A percentile compares a stretch with the other conserved stretches of the same genome.
Evolutionary conservation across 208 protist species (phyloP).

Genomic region (Angomonas ambiguus): DNA sequence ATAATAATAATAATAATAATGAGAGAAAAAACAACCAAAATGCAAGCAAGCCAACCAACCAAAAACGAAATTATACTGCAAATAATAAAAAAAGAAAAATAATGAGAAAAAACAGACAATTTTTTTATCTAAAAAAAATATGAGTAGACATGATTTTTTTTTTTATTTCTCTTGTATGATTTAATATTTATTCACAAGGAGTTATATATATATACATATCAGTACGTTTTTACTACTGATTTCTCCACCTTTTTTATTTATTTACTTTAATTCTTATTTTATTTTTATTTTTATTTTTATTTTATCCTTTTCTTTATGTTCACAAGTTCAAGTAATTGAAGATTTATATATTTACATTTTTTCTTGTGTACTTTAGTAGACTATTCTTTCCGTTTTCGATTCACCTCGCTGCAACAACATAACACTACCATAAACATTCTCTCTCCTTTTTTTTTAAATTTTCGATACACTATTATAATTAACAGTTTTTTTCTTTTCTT

Average conservation of each 20-base stretch:
- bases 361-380: too few relatives aligned
- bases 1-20: not conserved
- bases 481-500: not conserved
- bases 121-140: not conserved
- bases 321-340: too few relatives aligned
- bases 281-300: not conserved
- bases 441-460: too few relatives aligned
- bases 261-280: slow-evolving; percentile 7
- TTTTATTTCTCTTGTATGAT: not conserved
- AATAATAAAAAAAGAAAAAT: not conserved
- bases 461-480: not conserved
- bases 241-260: not conserved
- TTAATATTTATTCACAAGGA: not conserved
- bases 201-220: too few relatives aligned
- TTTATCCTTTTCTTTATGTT: not conserved
- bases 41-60: not conserved
- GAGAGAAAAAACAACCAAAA: not conserved
- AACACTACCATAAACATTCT: too few relatives aligned
- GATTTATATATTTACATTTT: too few relatives aligned
- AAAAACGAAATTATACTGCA: not conserved
- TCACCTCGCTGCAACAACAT: too few relatives aligned
- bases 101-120: not conserved
- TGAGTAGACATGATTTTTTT: not conserved
- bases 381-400: too few relatives aligned
- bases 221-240: too few relatives aligned